Base-by-base conservation (phyloP, 2,329 filamentous ascomycete species). In the Paramyrothecium sp. region DNA sequence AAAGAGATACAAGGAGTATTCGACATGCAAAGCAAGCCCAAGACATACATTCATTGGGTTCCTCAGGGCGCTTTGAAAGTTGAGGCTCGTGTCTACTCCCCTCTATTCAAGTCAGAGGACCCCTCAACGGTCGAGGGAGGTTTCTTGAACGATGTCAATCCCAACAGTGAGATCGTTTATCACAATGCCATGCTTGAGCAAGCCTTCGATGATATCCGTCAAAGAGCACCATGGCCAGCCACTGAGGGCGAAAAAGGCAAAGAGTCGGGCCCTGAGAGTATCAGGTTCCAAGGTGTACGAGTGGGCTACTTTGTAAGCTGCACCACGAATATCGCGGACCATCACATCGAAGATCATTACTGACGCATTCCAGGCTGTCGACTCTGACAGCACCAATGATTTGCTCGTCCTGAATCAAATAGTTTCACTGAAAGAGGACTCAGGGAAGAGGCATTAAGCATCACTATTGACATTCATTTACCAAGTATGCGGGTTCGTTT, bases 1-100 rank as follows among this genome's bases (percentile, higher is more conserved):
- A 88, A 80, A 2, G 83, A 86, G 60, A 84, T 95, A 57, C 81
- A 80, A 44, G 89, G 70, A 19, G 67, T 74, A 0, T 89, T 87
- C 55, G 89, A 91, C 60, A 89, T 89, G 58, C 89, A 91, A 59
- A 84, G 81, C n/a, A 87, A 88, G 65, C 86, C 89, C 44, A 94
- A 96, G 76, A 88, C 92, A 2, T 91, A 86, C 69, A 96, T 97
- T 70, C 92, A 97, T 69, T 97, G 94, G 94, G 90, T 97, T 7
- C 69, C 87, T 5, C 84, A 87, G 38, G 88, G 85, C 1, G 83
- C 88, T 1, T 81, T 81, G 13, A 86, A 86, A 62, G 88, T 89
- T 12, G 89, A 93, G 72, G 90, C 86, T 46, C 89, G 93, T 58
- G 81, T 95, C 51, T 89, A 95, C 76, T 90, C 92, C 70, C 80